Percentiles rank a stretch among this genome's conserved stretches.
Evolutionary conservation across 2,329 filamentous ascomycete species (phyloP).

Genomic region (Fusarium longipes): DNA sequence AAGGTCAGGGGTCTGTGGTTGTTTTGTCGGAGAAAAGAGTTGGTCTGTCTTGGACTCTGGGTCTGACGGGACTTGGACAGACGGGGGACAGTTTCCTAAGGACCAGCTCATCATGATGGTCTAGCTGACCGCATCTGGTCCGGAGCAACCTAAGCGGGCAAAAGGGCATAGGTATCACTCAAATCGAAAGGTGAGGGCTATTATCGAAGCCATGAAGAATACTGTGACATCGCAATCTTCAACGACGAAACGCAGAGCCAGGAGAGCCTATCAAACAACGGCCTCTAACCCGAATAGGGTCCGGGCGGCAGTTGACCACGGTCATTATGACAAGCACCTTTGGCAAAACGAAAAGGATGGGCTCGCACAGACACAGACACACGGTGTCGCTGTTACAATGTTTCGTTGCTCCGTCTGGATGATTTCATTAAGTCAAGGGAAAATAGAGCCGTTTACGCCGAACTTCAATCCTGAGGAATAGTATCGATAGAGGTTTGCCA

Average conservation of each 20-base stretch:
- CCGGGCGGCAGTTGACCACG: slow-evolving; percentile 19
- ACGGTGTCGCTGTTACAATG: slow-evolving; percentile 6
- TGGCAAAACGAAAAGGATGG: slow-evolving; percentile 8
- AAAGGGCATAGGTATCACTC: slow-evolving; percentile 3
- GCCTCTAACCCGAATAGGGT: slow-evolving; percentile 34
- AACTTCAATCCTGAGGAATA: slow-evolving; percentile 1
- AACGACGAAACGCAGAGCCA: slow-evolving; percentile 14
- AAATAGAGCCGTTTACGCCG: slow-evolving; percentile 18
- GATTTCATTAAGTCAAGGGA: not conserved
- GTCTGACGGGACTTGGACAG: slow-evolving; percentile 7
- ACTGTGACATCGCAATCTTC: slow-evolving; percentile 33
- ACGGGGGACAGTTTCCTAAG: not conserved
- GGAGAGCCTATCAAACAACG: slow-evolving; percentile 31
- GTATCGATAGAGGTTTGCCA: not conserved
- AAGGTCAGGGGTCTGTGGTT: slow-evolving; percentile 28
- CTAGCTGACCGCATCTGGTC: slow-evolving; percentile 2
- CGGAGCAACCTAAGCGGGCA: slow-evolving; percentile 5
- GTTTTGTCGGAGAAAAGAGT: slow-evolving; percentile 5
- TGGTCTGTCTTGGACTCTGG: not conserved
- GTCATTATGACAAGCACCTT: slow-evolving; percentile 35
- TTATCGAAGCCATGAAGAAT: slow-evolving; percentile 3
- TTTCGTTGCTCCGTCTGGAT: slow-evolving; percentile 15
- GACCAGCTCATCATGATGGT: slow-evolving; percentile 6
- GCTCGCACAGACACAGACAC: slow-evolving; percentile 29
- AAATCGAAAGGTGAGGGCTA: slow-evolving; percentile 7